phyloP scores from a whole-genome alignment of 2,329 filamentous ascomycete species.

The Emydomyces testavorans region DNA sequence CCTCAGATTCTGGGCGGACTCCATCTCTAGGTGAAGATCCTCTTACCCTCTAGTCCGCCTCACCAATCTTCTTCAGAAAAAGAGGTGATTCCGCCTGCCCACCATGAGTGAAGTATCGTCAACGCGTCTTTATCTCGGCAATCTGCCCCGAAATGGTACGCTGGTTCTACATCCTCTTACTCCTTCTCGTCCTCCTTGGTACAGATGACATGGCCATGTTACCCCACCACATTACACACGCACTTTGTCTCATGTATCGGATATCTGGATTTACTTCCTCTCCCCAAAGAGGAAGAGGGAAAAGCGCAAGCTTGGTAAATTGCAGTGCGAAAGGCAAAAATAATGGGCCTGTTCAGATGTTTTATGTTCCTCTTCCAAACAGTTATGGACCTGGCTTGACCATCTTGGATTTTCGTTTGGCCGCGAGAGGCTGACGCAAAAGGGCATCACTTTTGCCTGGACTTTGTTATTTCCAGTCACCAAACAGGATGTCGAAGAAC shows the following conservation, averaged over 20 bases:
- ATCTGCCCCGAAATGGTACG: constrained; percentile 91
- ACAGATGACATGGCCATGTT: constrained; percentile 11
- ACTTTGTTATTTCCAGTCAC: constrained; percentile 54
- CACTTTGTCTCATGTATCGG: constrained; percentile 6
- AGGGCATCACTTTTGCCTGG: constrained; percentile 24
- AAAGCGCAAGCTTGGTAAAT: not conserved
- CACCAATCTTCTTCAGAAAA: constrained; percentile 2
- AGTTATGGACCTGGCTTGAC: constrained; percentile 14
- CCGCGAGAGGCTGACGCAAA: constrained; percentile 25
- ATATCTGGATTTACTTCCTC: constrained; percentile 9
- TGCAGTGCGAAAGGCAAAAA: not conserved
- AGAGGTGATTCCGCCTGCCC: constrained; percentile 9
- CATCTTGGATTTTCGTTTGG: constrained; percentile 21
- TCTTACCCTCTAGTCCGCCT: not conserved
- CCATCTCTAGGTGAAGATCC: not conserved
- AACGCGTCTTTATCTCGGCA: constrained; percentile 93
- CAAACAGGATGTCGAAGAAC: constrained; percentile 90
- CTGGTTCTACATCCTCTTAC: constrained; percentile 23
- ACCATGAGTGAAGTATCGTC: constrained; percentile 77
- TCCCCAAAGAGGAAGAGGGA: not conserved
- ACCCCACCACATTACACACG: constrained; percentile 5
- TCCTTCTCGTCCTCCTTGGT: constrained; percentile 12
- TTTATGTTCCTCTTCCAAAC: constrained; percentile 3
- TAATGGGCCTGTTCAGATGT: not conserved
- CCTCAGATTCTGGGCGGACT: constrained; percentile 1